These are phyloP conservation scores for Cocos nucifera DNA, from an alignment of 176 grass and related monocot species.

Conservation along the genomic window DNA sequence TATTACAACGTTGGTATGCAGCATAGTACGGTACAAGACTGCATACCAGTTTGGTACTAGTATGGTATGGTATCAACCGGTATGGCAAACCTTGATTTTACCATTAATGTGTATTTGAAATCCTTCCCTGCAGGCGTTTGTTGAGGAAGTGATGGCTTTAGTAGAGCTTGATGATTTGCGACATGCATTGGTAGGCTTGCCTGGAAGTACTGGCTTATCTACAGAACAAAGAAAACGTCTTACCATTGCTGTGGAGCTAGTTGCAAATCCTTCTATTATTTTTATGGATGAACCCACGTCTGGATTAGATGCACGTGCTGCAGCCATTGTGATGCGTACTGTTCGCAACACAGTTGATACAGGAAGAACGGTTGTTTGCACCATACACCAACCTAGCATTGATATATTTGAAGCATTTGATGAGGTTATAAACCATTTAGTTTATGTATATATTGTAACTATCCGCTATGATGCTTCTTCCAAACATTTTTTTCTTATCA, in stretches of 20 bases:
- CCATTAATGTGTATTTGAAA: conserved; percentile 1
- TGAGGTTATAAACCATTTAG: conserved; percentile 32
- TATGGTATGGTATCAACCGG: too few species aligned
- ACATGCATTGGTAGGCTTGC: conserved; percentile 57
- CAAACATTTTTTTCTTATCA: conserved; percentile 1
- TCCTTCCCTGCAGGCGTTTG: conserved; percentile 41
- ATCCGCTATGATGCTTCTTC: background rate
- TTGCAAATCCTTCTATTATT: conserved; percentile 78
- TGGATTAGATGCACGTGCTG: conserved; percentile 66
- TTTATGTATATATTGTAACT: background rate
- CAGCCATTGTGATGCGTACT: conserved; percentile 74
- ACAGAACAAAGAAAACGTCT: conserved; percentile 82
- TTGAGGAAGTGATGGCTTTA: conserved; percentile 64
- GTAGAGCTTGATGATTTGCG: conserved; percentile 63
- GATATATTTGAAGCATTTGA: conserved; percentile 90
- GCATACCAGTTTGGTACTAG: too few species aligned
- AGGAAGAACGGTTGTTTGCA: conserved; percentile 64
- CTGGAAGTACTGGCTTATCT: conserved; percentile 52
- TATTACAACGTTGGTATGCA: too few species aligned
- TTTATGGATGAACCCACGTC: conserved; percentile 81
- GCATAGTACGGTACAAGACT: too few species aligned
- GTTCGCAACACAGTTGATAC: conserved; percentile 76
- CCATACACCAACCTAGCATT: conserved; percentile 74
- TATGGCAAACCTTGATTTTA: background rate
- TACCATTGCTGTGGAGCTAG: conserved; percentile 72